Evolutionary conservation across 805 yeast genomes (phyloP), one percentile per base, ranked within the genome.

Genomic region (Candida pini): DNA sequence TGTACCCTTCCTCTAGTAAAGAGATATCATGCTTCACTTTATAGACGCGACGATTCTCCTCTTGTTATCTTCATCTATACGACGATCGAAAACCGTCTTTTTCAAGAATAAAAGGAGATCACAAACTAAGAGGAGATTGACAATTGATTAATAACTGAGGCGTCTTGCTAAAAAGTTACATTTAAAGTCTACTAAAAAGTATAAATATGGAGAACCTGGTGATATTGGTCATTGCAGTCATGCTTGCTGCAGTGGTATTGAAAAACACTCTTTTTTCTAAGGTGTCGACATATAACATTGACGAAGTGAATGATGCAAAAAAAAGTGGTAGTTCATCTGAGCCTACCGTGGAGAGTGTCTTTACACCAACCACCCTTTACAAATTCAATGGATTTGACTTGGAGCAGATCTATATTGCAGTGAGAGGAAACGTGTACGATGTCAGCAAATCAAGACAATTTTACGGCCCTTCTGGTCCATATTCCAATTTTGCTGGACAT

Each of bases 391-490:
- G 97, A 1, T 73, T 66, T 34, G 87, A 82, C 44, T 80, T 83
- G 43, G 79, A 79, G 34, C 77, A 76, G 49, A 86, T 90, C n/a
- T 82, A 80, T 51, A 73, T 90, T 42, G 92, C 86, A 0, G 86
- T 90, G n/a, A 76, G 71, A 47, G 95, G 96, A 1, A 79, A 70
- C 18, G 95, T 90, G 3, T 90, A 73, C 51, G 96, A 90, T 52
- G 95, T 87, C 15, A 66, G 85, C 5, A 65, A 68, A 9, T 95
- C 95, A 0, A 74, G 89, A 44, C 73, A 74, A 30, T 89, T 90
- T 55, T 90, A 90, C 58, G 97, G 97, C 0, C 97, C 97, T 6
- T 85, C 90, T 20, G 97, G 97, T 0, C 95, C 96, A 0, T 90
- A 90, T 61, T 78, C 84, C 28, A 86, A 84, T 53, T 90, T 90